Evolutionary conservation across 306 rosid genomes (phyloP), one percentile per base, ranked within the genome.

Genomic region (Ormosia emarginata): DNA sequence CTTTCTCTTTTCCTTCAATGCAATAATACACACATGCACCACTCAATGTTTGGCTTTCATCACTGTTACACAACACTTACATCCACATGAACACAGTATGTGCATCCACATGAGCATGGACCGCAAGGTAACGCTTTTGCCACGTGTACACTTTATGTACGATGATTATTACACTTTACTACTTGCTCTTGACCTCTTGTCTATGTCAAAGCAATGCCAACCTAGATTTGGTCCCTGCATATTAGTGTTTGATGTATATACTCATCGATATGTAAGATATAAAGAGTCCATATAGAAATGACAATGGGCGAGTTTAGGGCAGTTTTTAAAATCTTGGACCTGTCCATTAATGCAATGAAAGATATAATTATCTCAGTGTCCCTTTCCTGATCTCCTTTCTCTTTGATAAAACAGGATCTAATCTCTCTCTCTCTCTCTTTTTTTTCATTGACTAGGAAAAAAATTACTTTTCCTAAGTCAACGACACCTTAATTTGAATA

Each of bases 71-170:
- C 71, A 12, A 6, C 67, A 33, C 81, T 67, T 50, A 37, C 81
- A 30, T n/a, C 78, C 84, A 86, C 87, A 83, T 79, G 87, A 86
- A 32, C 39, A 36, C 67, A 55, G 81, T 43, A 79, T 84, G 84
- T 84, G 77, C 81, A 79, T 47, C 72, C 90, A 84, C 85, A 77
- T 77, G 79, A 77, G 34, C 85, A 4, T 88, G 91, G 79, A 78
- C 87, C 90, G 29, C 85, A 65, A 47, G 12, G 29, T 3, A 62
- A 47, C 66, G 30, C 81, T 86, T 83, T 78, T 74, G 87, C 82
- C 82, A 82, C 85, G 80, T 82, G 84, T 47, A 41, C 58, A n/a
- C 71, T 79, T 71, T 47, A 62, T 75, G 81, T 80, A 86, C 73
- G 66, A 62, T 65, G 81, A 83, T 77, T 63, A 17, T 78, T 78